Evolutionary conservation across 345 rosid species (phyloP).

Genomic region (Eucalyptus cloeziana): DNA sequence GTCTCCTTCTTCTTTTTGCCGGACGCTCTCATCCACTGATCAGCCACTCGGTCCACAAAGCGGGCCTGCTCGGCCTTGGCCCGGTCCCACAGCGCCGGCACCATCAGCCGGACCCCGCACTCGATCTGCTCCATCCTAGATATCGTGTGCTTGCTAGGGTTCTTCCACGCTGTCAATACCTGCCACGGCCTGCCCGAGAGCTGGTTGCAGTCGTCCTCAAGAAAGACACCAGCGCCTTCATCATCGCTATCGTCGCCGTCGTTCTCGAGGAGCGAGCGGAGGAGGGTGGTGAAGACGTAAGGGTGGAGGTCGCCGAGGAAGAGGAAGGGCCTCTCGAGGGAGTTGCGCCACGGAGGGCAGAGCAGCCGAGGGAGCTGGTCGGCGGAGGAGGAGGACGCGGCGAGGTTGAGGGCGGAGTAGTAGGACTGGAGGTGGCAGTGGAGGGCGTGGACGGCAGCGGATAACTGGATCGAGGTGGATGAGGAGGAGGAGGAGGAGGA

Average conservation of each 20-base stretch:
- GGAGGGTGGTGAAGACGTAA: constrained; percentile 62
- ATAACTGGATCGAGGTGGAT: constrained; percentile 34
- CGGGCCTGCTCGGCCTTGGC: constrained; percentile 30
- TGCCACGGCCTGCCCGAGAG: constrained; percentile 18
- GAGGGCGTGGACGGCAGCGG: constrained; percentile 41
- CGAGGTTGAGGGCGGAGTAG: constrained; percentile 70
- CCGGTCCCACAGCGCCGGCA: constrained; percentile 43
- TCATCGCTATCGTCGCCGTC: not conserved
- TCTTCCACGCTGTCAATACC: constrained; percentile 48
- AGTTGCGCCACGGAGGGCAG: constrained; percentile 64
- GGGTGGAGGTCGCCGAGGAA: constrained; percentile 92
- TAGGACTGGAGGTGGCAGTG: constrained; percentile 64
- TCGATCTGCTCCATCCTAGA: constrained; percentile 60
- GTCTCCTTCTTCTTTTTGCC: not conserved
- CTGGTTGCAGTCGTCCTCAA: not conserved
- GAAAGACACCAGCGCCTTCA: not conserved
- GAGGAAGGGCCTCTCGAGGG: constrained; percentile 65
- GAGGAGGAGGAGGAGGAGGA: constrained; percentile 38
- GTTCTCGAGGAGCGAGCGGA: constrained; percentile 49
- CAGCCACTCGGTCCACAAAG: constrained; percentile 33
- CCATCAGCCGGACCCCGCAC: constrained; percentile 67
- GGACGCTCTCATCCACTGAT: constrained; percentile 23
- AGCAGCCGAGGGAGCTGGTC: constrained; percentile 51
- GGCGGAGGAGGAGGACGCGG: constrained; percentile 15
- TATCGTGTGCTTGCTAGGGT: constrained; percentile 27